phyloP scores from a whole-genome alignment of 108 stramenopile genomes.

The Mayamaea pseudoterrestris region DNA sequence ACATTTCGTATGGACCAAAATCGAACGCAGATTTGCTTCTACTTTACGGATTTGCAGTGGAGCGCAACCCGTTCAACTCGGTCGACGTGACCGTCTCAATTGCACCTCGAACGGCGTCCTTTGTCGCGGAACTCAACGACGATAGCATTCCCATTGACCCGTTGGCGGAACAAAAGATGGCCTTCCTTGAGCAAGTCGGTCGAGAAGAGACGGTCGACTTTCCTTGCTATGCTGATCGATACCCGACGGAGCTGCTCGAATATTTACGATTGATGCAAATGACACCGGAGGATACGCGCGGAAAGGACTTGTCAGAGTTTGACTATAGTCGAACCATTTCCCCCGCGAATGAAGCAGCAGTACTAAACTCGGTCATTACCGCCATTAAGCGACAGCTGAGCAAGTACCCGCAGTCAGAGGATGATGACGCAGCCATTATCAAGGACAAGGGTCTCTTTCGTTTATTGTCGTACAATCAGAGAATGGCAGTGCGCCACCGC shows the following conservation, averaged over 20 bases:
- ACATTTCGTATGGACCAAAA: slow-evolving; percentile 91
- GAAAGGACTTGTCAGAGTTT: slow-evolving; percentile 57
- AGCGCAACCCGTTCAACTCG: slow-evolving; percentile 93
- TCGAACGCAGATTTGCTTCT: slow-evolving; percentile 90
- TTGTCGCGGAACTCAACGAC: slow-evolving; percentile 44
- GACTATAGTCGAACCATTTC: slow-evolving; percentile 80
- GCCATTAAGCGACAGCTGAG: slow-evolving; percentile 74
- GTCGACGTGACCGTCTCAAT: slow-evolving; percentile 88
- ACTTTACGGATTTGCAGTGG: slow-evolving; percentile 90
- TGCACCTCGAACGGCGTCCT: slow-evolving; percentile 50
- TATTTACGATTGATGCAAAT: slow-evolving; percentile 90
- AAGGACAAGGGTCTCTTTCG: slow-evolving; percentile 74
- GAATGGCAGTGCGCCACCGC: slow-evolving; percentile 83
- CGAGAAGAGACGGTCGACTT: slow-evolving; percentile 76
- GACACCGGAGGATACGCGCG: slow-evolving; percentile 83
- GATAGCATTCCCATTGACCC: slow-evolving; percentile 49
- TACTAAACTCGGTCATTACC: slow-evolving; percentile 64
- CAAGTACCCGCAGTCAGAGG: slow-evolving; percentile 83
- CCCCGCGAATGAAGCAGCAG: slow-evolving; percentile 83
- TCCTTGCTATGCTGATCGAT: slow-evolving; percentile 91
- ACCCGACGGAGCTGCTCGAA: slow-evolving; percentile 90
- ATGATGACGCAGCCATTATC: slow-evolving; percentile 76
- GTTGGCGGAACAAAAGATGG: slow-evolving; percentile 75
- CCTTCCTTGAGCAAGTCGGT: slow-evolving; percentile 71
- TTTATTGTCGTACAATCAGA: slow-evolving; percentile 66